Evolutionary conservation across 1,284 basidiomycete species (phyloP), one percentile per base, ranked within the genome.

Genomic region (Irpex sp.): DNA sequence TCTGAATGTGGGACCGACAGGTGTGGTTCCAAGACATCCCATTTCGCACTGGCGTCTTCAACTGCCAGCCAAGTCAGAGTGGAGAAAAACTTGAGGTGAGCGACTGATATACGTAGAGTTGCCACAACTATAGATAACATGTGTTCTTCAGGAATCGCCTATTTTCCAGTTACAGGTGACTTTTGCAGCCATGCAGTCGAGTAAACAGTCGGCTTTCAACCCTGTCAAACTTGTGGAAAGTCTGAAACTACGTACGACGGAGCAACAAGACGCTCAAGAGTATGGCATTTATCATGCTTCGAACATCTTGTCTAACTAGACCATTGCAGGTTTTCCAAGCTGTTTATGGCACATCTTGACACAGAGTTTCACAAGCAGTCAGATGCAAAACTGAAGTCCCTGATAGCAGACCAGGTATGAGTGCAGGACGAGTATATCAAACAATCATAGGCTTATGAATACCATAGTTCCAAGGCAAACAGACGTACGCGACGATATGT

Each of bases 191-290:
- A 81, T 97, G 61, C 92, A 97, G 72, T 80, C 86, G 63, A 85
- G 90, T 61, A 79, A 79, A 2, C 80, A 86, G 67, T 82, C 76
- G 51, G 86, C 89, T 0, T 94, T 90, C 71, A 94, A 97, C 73
- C 95, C 95, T 0, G 78, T 81, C 7, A 89, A 87, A 64, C 82
- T 97, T 31, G 89, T 95, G 8, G 89, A 95, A 70, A 91, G 92
- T 67, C 77, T 97, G 59, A 84, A 88, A 63, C 78, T 97, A 47
- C 83, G 89, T 46, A 88, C 88, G 8, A 83, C 87, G 0, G 90
- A 95, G 71, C 95, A 97, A 71, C 95, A 97, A 76, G 95, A 97
- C 78, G 95, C 95, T 36, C 93, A 95, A 74, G 95, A 97, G 93
- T 95, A 69, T 64, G 85, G 77, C 39, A 26, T 26, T 26, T 26